These are phyloP conservation scores for Bacterosira constricta DNA, from an alignment of 108 stramenopile species.

Conservation along the genomic window DNA sequence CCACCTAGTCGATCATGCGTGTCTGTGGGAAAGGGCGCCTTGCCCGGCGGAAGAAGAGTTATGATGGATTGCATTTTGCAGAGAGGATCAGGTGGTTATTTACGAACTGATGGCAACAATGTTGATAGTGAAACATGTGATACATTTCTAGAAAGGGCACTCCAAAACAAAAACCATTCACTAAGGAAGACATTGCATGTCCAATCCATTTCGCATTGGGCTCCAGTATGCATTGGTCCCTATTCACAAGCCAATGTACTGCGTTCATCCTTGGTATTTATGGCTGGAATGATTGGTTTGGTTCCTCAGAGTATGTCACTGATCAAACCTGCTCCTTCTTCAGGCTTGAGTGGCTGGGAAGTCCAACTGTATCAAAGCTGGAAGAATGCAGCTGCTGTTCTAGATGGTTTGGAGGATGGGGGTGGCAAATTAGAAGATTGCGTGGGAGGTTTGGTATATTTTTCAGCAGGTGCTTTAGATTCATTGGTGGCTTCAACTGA, in stretches of 20 bases:
- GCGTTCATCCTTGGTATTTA: constrained; percentile 72
- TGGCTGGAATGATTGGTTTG: constrained; percentile 96
- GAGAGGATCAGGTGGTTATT: constrained; percentile 69
- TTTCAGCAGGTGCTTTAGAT: constrained; percentile 40
- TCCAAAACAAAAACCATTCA: constrained; percentile 55
- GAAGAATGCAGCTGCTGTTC: constrained; percentile 78
- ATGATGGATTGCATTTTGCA: constrained; percentile 85
- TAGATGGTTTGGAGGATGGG: constrained; percentile 79
- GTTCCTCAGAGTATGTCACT: constrained; percentile 87
- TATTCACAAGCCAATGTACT: constrained; percentile 96
- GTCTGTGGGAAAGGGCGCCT: constrained; percentile 58
- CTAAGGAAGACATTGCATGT: constrained; percentile 91
- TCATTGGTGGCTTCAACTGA: not conserved
- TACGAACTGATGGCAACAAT: constrained; percentile 44
- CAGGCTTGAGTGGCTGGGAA: constrained; percentile 46
- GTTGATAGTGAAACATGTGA: constrained; percentile 9
- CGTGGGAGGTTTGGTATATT: constrained; percentile 69
- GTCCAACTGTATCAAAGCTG: constrained; percentile 79
- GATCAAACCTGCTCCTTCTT: constrained; percentile 27
- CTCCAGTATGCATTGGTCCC: constrained; percentile 98
- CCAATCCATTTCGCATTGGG: constrained; percentile 94
- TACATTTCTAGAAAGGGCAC: constrained; percentile 49
- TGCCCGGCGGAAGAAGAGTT: constrained; percentile 78
- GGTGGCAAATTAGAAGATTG: constrained; percentile 62
- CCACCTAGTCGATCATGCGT: constrained; percentile 90